Conservation (phyloP, 768 basidiomycete species). For the Leccinum longicurvipes region DNA sequence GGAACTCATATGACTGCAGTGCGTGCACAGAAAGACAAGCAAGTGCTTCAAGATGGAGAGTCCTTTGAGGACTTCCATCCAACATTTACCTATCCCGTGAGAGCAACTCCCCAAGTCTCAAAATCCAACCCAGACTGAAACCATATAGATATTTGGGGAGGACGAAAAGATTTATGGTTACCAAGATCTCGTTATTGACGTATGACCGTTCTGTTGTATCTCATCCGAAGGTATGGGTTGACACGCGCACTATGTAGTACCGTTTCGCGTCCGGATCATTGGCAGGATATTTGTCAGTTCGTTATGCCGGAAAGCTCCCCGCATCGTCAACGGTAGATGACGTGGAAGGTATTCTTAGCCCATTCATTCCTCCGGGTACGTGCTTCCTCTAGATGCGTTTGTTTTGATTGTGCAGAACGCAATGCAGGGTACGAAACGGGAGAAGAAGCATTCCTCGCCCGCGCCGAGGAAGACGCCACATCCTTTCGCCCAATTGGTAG, state of each 20-base stretch:
- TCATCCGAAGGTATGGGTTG: background rate
- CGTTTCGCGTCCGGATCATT: constrained; percentile 88
- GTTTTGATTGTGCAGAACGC: background rate
- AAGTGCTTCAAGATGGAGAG: constrained; percentile 53
- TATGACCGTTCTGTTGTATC: constrained; percentile 36
- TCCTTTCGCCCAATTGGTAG: constrained; percentile 76
- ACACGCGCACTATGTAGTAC: constrained; percentile 44
- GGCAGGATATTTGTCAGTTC: constrained; percentile 67
- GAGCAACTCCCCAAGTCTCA: background rate
- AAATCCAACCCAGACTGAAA: constrained; percentile 5
- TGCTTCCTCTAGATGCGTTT: background rate
- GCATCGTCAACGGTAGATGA: constrained; percentile 77
- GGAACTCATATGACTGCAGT: constrained; percentile 40
- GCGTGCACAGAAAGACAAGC: constrained; percentile 64
- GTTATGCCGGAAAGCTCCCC: constrained; percentile 63
- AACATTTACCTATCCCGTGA: constrained; percentile 91
- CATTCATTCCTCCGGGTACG: constrained; percentile 73
- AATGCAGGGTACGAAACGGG: constrained; percentile 65
- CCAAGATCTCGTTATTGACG: constrained; percentile 77
- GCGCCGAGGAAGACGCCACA: constrained; percentile 74
- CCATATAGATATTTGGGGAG: constrained; percentile 82
- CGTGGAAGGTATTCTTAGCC: constrained; percentile 70
- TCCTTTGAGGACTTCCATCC: constrained; percentile 73
- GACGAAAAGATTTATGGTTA: constrained; percentile 97
- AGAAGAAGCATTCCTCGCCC: constrained; percentile 60